phyloP scores from a whole-genome alignment of 2,329 filamentous ascomycete genomes.

The Fusarium hostae region DNA sequence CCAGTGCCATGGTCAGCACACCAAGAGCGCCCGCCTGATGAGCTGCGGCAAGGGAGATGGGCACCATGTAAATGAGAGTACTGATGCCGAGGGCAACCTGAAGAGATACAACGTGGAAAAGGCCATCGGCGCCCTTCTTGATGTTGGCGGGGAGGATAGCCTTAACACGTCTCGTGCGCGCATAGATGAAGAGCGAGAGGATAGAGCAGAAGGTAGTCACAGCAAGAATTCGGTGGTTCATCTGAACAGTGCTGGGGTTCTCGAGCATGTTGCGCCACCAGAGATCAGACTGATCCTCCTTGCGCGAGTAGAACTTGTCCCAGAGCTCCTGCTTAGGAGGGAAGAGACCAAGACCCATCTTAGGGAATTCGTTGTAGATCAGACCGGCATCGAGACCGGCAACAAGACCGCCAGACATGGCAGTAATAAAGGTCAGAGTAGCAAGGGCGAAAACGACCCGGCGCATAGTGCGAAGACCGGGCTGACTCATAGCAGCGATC shows the following conservation, averaged over 20 bases:
- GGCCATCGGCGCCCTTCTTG: constrained; percentile 76
- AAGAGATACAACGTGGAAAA: constrained; percentile 83
- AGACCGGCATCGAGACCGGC: constrained; percentile 95
- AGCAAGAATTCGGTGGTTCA: constrained; percentile 93
- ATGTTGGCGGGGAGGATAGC: constrained; percentile 71
- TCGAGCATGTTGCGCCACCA: constrained; percentile 99
- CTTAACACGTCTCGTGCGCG: constrained; percentile 70
- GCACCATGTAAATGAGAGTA: constrained; percentile 94
- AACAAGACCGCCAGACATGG: constrained; percentile 92
- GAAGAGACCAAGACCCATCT: constrained; percentile 86
- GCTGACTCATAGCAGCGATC: constrained; percentile 71
- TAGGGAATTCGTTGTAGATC: constrained; percentile 99
- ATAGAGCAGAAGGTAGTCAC: constrained; percentile 88
- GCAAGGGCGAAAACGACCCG: constrained; percentile 77
- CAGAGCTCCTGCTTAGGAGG: constrained; percentile 87
- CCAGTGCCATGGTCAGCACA: constrained; percentile 81
- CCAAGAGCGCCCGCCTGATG: constrained; percentile 93
- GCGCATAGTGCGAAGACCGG: constrained; percentile 78
- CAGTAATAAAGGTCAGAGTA: constrained; percentile 84
- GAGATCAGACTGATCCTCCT: constrained; percentile 80
- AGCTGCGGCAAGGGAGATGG: constrained; percentile 84
- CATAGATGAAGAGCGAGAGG: constrained; percentile 82
- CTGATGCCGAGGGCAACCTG: constrained; percentile 90
- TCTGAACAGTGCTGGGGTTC: constrained; percentile 94
- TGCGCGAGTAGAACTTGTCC: constrained; percentile 85